Evolutionary conservation across 352 stramenopile genomes (phyloP), one percentile per base, ranked within the genome.

Genomic region (Peronospora farinosa): DNA sequence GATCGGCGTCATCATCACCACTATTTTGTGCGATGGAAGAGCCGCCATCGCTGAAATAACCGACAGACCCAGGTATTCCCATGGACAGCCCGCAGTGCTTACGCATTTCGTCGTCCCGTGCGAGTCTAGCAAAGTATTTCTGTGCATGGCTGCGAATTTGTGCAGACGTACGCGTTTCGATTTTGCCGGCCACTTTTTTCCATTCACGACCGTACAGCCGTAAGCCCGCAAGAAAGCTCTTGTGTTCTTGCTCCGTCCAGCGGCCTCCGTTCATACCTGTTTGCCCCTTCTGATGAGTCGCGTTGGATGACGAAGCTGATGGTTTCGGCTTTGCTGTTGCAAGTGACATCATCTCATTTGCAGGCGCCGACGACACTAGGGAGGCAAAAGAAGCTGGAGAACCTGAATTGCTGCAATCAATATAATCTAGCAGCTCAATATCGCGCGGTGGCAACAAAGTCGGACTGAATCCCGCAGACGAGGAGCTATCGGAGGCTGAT

Each of bases 181-280:
- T 92, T 62, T 89, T 91, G 41, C 74, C 79, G n/a, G 83, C 83
- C 12, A 93, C 80, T 70, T 97, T 97, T 64, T 98, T 98, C 96
- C 96, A 99, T 63, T 98, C 91, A 36, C 95, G 95, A 5, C 96
- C 96, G 59, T 98, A 97, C 16, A 93, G 61, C 15, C 86, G 74
- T 12, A 98, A 74, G 7, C 95, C 95, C 19, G 79, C 72, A 16
- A 98, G 77, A 61, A 98, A 98, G 38, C 84, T 91, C 60, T 97
- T 73, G 58, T 98, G 95, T 63, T 98, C 95, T 72, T 94, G 74
- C 23, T 89, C 67, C 1, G 92, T 98, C 95, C 95, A 98, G 36
- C 94, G 80, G 10, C 95, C 95, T 43, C 78, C 79, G 48, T 90
- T 92, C 77, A 88, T 91, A n/a, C 72, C 74, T 37, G 63, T 62